These are phyloP conservation scores for Alternaria brassicicola DNA, from an alignment of 2,329 filamentous ascomycete genomes.

Conservation along the genomic window DNA sequence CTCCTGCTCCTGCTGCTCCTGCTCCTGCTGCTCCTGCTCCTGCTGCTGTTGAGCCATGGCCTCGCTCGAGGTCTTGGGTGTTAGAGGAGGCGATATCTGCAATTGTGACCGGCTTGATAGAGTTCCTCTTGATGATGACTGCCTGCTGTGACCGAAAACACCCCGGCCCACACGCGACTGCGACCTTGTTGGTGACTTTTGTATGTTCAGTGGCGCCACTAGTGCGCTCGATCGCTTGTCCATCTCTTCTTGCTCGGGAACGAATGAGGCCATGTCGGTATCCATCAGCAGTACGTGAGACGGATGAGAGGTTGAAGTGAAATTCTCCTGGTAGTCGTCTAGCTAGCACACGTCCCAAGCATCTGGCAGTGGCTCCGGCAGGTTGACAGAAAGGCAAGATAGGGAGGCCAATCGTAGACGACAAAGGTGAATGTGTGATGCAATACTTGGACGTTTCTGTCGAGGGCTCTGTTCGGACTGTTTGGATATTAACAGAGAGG, in stretches of 20 bases:
- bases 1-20: constrained; percentile 50
- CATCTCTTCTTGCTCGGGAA: constrained; percentile 33
- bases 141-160: constrained; percentile 35
- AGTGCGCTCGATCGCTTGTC: constrained; percentile 45
- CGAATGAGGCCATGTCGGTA: constrained; percentile 38
- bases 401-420: not conserved
- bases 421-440: not conserved
- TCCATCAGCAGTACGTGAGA: not conserved
- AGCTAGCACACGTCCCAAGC: constrained; percentile 31
- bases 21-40: constrained; percentile 45
- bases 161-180: constrained; percentile 25
- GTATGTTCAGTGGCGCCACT: constrained; percentile 47
- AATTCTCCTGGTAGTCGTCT: constrained; percentile 23
- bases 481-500: constrained; percentile 36
- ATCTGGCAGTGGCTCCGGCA: constrained; percentile 27
- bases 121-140: constrained; percentile 41
- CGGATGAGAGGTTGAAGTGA: not conserved
- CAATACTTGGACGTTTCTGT: constrained; percentile 22
- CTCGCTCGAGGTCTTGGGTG: constrained; percentile 72
- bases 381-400: constrained; percentile 13
- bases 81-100: constrained; percentile 79
- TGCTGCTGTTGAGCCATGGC: constrained; percentile 56
- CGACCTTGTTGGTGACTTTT: constrained; percentile 43
- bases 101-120: constrained; percentile 40
- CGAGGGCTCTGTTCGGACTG: constrained; percentile 6